These are phyloP conservation scores for Colletotrichum endophyticum DNA, from an alignment of 2,329 filamentous ascomycete genomes.

Conservation along the genomic window DNA sequence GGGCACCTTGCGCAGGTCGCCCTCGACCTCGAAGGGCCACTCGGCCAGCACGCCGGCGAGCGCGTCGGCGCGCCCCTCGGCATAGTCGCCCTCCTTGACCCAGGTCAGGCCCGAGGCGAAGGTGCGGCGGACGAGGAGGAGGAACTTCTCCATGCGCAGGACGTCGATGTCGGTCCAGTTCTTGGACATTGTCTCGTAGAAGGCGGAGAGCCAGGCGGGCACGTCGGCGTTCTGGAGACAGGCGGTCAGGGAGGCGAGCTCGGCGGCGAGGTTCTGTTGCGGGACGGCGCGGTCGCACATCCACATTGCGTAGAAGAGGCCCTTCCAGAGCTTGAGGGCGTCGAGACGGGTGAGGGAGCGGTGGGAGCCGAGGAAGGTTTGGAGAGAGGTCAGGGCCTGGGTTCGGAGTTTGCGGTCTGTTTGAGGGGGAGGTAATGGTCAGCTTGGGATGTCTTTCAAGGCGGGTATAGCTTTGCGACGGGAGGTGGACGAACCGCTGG, in stretches of 20 bases:
- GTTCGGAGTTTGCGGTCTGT: constrained; percentile 80
- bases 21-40: constrained; percentile 45
- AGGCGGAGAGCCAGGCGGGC: constrained; percentile 20
- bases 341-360: constrained; percentile 69
- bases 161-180: constrained; percentile 77
- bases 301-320: constrained; percentile 91
- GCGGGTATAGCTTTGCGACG: not conserved
- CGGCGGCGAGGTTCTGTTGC: constrained; percentile 81
- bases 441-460: not conserved
- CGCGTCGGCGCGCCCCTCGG: constrained; percentile 36
- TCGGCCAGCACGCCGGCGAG: constrained; percentile 40
- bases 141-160: constrained; percentile 88
- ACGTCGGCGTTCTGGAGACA: constrained; percentile 22
- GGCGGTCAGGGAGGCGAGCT: constrained; percentile 71
- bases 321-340: constrained; percentile 90
- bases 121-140: constrained; percentile 82
- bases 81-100: constrained; percentile 33
- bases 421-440: not conserved
- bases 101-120: constrained; percentile 72
- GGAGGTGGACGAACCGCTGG: constrained; percentile 67
- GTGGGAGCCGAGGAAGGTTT: constrained; percentile 74
- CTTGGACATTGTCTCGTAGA: constrained; percentile 66
- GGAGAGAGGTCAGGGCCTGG: constrained; percentile 77
- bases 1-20: constrained; percentile 63
- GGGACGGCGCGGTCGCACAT: constrained; percentile 90